These are phyloP conservation scores for Nannizziopsis barbatae DNA, from an alignment of 2,329 filamentous ascomycete genomes.

Conservation along the genomic window DNA sequence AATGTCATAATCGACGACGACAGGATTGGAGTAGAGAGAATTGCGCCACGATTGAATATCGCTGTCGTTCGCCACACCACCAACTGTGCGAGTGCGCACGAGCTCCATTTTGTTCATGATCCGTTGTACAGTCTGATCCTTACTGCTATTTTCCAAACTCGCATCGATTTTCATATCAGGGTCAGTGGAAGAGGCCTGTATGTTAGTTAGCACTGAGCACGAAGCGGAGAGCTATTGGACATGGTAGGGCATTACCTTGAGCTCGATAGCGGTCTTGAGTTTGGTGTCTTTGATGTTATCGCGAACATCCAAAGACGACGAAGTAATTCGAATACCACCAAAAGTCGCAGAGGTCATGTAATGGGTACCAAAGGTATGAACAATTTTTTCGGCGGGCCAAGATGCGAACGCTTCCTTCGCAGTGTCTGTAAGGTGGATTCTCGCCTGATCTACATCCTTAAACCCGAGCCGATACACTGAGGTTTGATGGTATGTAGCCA, in stretches of 20 bases:
- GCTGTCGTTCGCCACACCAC: constrained; percentile 3
- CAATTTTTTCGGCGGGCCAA: constrained; percentile 6
- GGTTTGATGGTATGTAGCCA: constrained; percentile 6
- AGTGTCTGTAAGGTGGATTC: not conserved
- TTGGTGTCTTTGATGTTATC: constrained; percentile 8
- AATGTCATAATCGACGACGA: constrained; percentile 7
- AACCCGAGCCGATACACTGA: constrained; percentile 3
- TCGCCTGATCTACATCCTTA: constrained; percentile 5
- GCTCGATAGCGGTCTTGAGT: constrained; percentile 7
- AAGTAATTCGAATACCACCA: constrained; percentile 7
- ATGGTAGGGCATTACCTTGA: not conserved
- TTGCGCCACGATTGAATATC: constrained; percentile 4
- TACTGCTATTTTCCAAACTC: not conserved
- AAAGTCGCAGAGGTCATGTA: constrained; percentile 7
- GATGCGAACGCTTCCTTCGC: constrained; percentile 5
- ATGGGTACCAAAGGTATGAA: constrained; percentile 8
- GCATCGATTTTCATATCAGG: constrained; percentile 1
- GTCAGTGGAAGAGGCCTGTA: not conserved
- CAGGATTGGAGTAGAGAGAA: constrained; percentile 6
- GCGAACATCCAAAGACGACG: constrained; percentile 5
- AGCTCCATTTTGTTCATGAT: constrained; percentile 9
- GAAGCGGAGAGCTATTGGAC: not conserved
- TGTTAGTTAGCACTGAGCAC: not conserved
- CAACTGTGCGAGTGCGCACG: constrained; percentile 4
- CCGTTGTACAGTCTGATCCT: constrained; percentile 3